A percentile compares a stretch with the other conserved stretches of the same genome.
These are phyloP conservation scores for Aspergillus cejpii DNA, from an alignment of 2,329 filamentous ascomycete genomes.

Conservation along the genomic window DNA sequence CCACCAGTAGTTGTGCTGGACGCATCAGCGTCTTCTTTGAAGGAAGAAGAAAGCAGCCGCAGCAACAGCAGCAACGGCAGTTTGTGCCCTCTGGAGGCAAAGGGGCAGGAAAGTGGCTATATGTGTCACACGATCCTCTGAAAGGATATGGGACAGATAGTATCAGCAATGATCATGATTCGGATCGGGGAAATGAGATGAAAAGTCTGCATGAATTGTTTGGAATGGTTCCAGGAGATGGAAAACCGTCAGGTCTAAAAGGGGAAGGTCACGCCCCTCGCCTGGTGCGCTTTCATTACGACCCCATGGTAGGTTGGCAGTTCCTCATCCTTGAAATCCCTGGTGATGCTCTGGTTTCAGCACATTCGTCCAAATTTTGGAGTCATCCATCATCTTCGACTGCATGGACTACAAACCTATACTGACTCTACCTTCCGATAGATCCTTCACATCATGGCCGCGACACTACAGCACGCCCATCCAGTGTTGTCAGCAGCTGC, in stretches of 20 bases:
- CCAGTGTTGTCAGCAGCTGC: slow-evolving; percentile 67
- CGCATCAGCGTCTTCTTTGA: slow-evolving; percentile 83
- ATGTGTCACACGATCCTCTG: slow-evolving; percentile 75
- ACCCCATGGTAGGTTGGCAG: slow-evolving; percentile 73
- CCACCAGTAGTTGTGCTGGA: slow-evolving; percentile 88
- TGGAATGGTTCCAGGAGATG: slow-evolving; percentile 37
- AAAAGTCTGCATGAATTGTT: slow-evolving; percentile 38
- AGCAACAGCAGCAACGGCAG: slow-evolving; percentile 19
- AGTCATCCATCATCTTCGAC: slow-evolving; percentile 2
- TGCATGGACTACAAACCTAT: slow-evolving; percentile 11
- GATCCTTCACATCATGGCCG: slow-evolving; percentile 83
- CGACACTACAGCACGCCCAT: slow-evolving; percentile 68
- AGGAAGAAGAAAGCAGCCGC: slow-evolving; percentile 50
- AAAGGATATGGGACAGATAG: slow-evolving; percentile 14
- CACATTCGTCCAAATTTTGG: slow-evolving; percentile 6
- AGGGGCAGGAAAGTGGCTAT: slow-evolving; percentile 78
- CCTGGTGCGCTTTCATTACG: slow-evolving; percentile 79
- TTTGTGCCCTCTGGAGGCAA: slow-evolving; percentile 70
- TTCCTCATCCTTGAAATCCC: slow-evolving; percentile 3
- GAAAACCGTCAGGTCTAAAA: slow-evolving; percentile 24
- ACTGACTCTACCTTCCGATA: slow-evolving; percentile 38
- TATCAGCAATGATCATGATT: background rate
- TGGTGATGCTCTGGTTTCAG: background rate
- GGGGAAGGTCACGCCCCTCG: slow-evolving; percentile 44
- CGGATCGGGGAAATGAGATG: slow-evolving; percentile 18